Conservation (phyloP, 139 green algal species). For the Asterochloris sp. region DNA sequence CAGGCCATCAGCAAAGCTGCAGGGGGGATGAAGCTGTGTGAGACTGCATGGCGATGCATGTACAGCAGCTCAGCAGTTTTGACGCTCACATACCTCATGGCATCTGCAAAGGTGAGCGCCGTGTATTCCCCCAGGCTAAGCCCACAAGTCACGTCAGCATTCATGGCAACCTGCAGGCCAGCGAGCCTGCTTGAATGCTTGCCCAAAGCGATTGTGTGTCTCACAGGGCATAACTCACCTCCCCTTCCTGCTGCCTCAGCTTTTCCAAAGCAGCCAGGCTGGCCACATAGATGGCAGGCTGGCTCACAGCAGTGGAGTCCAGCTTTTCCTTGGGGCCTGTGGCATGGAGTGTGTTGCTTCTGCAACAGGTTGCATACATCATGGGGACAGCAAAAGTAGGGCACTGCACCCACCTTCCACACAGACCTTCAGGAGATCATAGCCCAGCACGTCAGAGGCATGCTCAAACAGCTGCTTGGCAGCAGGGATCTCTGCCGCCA, state of each 20-base stretch:
- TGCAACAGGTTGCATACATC: neutral
- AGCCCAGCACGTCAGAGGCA: constrained; percentile 93
- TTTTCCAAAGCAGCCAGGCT: constrained; percentile 95
- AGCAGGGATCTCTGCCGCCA: constrained; percentile 71
- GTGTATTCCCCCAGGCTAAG: constrained; percentile 98
- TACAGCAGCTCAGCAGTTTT: neutral
- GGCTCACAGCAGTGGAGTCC: constrained; percentile 89
- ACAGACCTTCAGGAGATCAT: constrained; percentile 95
- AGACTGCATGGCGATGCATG: neutral
- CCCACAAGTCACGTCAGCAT: constrained; percentile 78
- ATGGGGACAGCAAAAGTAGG: neutral
- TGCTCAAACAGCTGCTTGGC: constrained; percentile 93
- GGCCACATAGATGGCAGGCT: constrained; percentile 98
- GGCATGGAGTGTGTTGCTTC: neutral
- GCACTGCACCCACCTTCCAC: constrained; percentile 44
- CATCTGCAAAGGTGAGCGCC: constrained; percentile 89
- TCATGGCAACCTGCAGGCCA: constrained; percentile 56
- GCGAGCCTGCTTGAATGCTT: neutral
- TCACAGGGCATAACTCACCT: neutral
- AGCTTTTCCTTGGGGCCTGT: constrained; percentile 94
- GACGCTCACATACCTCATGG: constrained; percentile 35
- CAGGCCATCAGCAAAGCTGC: constrained; percentile 92
- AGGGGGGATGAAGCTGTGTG: neutral
- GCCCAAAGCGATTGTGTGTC: neutral
- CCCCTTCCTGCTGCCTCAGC: constrained; percentile 64